Evolutionary conservation across 371 early-diverging fungal species (phyloP).

Genomic region (Mucor saturninus): DNA sequence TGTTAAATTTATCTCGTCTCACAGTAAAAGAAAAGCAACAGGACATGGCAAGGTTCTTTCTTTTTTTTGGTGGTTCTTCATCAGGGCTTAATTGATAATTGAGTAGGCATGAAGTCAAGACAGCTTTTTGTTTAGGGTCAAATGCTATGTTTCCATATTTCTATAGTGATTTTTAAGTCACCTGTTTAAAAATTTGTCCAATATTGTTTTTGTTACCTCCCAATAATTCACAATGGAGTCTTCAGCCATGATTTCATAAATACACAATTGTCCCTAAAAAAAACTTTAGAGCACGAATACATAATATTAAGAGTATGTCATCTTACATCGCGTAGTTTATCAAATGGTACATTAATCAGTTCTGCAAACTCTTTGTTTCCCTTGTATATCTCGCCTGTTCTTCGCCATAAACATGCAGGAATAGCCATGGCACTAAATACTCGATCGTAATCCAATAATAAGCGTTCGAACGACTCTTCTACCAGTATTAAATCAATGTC

Average conservation of each 20-base stretch:
- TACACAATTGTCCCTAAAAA: conserved; percentile 67
- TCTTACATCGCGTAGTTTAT: conserved; percentile 73
- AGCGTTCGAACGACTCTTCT: conserved; percentile 91
- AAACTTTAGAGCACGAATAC: neutral
- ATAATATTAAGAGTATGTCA: neutral
- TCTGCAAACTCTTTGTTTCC: conserved; percentile 93
- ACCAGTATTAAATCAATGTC: conserved; percentile 92
- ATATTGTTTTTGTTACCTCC: conserved; percentile 53
- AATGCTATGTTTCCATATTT: conserved; percentile 83
- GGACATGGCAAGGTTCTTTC: conserved; percentile 50
- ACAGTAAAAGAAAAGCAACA: conserved; percentile 92
- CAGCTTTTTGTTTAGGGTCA: conserved; percentile 90
- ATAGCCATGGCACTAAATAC: conserved; percentile 94
- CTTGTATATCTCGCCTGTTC: conserved; percentile 96
- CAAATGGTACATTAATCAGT: conserved; percentile 80
- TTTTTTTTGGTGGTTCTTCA: conserved; percentile 26
- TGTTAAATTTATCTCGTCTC: conserved; percentile 84
- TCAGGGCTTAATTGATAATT: conserved; percentile 16
- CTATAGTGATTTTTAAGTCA: neutral
- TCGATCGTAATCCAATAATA: conserved; percentile 66
- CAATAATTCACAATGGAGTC: conserved; percentile 84
- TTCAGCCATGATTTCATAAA: conserved; percentile 91
- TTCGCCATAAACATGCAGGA: conserved; percentile 92
- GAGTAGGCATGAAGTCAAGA: conserved; percentile 80
- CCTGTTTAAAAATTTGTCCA: too few species aligned